phyloP scores from a whole-genome alignment of 208 protist genomes.

The Acanthamoeba healyi region DNA sequence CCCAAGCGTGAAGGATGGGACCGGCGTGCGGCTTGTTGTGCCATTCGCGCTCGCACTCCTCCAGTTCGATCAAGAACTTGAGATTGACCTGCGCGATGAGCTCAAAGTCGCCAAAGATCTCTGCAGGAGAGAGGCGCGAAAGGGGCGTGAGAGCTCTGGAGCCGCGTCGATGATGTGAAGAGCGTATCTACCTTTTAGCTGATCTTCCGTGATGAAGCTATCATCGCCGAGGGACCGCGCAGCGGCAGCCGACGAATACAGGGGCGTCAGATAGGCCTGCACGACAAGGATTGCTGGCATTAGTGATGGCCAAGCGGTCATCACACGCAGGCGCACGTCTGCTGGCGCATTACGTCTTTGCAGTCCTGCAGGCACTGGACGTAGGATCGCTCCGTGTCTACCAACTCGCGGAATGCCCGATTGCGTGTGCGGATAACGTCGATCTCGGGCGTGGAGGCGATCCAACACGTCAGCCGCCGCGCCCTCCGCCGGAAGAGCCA shows the following conservation, averaged over 20 bases:
- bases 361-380: not conserved
- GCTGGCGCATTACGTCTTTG: not conserved
- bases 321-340: no score
- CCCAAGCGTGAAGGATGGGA: conserved; percentile 18
- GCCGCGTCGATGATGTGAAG: no score
- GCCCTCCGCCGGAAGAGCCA: conserved; percentile 6
- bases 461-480: not conserved
- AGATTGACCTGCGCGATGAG: not conserved
- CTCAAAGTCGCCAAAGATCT: not conserved
- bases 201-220: not conserved
- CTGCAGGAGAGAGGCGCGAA: no score
- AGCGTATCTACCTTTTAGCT: not conserved
- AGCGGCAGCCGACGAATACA: not conserved
- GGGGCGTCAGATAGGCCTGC: not conserved
- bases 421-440: not conserved
- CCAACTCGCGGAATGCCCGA: not conserved
- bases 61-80: not conserved
- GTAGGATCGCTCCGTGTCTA: not conserved
- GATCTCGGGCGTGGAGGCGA: not conserved
- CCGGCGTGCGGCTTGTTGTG: conserved; percentile 11
- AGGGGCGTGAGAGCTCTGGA: no score
- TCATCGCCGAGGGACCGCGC: not conserved
- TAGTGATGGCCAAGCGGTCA: no score
- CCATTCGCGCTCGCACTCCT: not conserved
- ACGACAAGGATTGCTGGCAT: no score